A percentile compares a stretch with the other conserved stretches of the same genome.
Evolutionary conservation across 805 yeast genomes (phyloP).

Genomic region (Starmerella vitae): DNA sequence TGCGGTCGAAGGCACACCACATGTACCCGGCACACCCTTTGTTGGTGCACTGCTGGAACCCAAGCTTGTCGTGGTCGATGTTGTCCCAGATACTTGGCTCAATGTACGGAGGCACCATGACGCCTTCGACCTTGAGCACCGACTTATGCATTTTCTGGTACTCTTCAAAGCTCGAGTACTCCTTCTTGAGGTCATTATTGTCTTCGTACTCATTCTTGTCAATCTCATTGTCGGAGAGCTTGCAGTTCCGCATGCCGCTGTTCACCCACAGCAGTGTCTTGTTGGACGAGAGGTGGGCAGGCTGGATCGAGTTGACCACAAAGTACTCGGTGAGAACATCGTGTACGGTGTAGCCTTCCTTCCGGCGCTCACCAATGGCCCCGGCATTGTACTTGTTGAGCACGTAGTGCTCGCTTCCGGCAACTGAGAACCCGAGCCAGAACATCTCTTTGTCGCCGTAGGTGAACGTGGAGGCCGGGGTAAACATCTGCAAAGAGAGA

Average conservation of each 20-base stretch:
- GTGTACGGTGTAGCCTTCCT: background rate
- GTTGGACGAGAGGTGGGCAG: constrained; percentile 1
- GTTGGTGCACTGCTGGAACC: background rate
- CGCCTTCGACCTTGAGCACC: background rate
- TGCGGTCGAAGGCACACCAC: constrained; percentile 5
- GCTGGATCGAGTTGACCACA: constrained; percentile 1
- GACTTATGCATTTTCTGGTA: background rate
- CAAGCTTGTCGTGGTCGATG: background rate
- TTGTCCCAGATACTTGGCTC: background rate
- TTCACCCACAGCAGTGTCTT: constrained; percentile 5
- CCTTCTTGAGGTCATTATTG: background rate
- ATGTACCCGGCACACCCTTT: constrained; percentile 6
- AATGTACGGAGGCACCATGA: background rate
- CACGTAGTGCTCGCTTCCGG: constrained; percentile 1
- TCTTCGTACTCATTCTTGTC: constrained; percentile 3
- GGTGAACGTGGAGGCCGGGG: background rate
- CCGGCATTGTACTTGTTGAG: background rate
- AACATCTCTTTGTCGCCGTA: constrained; percentile 10
- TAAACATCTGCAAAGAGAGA: background rate
- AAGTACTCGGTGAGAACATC: background rate
- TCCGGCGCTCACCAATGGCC: background rate
- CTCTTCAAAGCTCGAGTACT: background rate
- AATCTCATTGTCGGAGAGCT: background rate
- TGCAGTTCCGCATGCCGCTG: constrained; percentile 9
- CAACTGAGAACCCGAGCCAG: constrained; percentile 4